These are phyloP conservation scores for Dianthus caryophyllus DNA, from an alignment of 148 eudicot species.

Conservation along the genomic window DNA sequence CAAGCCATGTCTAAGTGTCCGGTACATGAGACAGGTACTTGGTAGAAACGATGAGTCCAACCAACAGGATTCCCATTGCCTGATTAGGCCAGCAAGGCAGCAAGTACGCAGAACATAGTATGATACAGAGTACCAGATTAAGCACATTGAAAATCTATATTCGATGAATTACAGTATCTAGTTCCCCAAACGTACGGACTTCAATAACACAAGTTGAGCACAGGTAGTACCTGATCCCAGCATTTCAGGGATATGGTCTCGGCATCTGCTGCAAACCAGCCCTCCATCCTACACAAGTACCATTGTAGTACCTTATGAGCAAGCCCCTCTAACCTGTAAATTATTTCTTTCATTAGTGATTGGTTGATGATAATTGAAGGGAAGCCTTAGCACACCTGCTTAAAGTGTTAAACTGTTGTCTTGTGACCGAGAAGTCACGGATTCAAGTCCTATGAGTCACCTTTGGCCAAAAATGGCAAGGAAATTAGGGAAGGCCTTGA, in stretches of 20 bases:
- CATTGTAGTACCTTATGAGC: conserved; percentile 94
- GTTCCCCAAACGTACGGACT: neutral
- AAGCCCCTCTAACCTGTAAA: conserved; percentile 83
- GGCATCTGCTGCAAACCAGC: conserved; percentile 99
- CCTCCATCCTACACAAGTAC: conserved; percentile 99
- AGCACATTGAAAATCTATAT: neutral
- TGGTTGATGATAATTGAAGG: no score
- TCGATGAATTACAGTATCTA: neutral
- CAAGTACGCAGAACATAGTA: neutral
- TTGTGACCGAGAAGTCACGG: no score
- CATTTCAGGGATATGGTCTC: conserved; percentile 83
- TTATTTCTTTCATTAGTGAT: conserved; percentile 3
- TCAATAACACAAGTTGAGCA: neutral
- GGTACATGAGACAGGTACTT: neutral
- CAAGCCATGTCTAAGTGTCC: neutral
- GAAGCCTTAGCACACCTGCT: no score
- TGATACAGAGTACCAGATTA: neutral
- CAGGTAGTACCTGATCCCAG: conserved; percentile 76
- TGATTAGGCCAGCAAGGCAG: neutral
- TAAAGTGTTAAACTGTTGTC: no score
- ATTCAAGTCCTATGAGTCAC: no score
- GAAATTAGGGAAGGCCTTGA: no score
- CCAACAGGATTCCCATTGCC: neutral
- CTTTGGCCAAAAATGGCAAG: no score
- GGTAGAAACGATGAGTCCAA: neutral